Evolutionary conservation across 2,329 filamentous ascomycete species (phyloP).

Genomic region (Trichoderma atroviride): DNA sequence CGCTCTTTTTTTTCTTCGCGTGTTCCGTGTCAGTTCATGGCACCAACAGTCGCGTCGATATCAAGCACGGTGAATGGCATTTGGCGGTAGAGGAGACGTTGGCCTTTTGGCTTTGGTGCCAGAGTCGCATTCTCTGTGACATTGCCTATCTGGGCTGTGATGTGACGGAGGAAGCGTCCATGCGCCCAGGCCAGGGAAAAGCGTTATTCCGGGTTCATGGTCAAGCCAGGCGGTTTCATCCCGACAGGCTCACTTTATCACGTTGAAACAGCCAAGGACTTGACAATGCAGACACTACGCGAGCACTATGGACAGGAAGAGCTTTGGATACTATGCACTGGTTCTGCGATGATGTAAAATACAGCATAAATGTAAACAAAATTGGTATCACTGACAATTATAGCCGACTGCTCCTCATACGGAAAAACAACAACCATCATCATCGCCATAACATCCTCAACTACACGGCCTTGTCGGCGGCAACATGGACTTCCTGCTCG

Average conservation of each 20-base stretch:
- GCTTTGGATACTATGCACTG: no score
- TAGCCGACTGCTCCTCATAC: neutral
- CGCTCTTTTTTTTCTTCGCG: neutral
- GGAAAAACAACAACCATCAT: neutral
- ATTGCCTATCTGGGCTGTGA: neutral
- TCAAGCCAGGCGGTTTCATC: neutral
- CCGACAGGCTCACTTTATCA: neutral
- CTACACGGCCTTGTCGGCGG: slow-evolving; percentile 10
- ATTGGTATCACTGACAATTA: neutral
- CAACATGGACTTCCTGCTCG: slow-evolving; percentile 4
- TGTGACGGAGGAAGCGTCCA: neutral
- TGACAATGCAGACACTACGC: neutral
- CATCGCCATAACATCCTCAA: neutral
- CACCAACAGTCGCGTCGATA: neutral
- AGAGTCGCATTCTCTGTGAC: slow-evolving; percentile 4
- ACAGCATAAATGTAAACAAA: neutral
- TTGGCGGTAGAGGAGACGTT: slow-evolving; percentile 1
- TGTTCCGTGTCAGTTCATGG: neutral
- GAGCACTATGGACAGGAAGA: neutral
- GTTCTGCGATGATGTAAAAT: neutral
- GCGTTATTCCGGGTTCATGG: neutral
- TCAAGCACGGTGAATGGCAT: neutral
- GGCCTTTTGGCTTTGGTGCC: neutral
- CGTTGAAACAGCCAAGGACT: neutral
- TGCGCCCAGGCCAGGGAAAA: slow-evolving; percentile 3